Evolutionary conservation across 805 yeast species (phyloP).

Genomic region (Komagataella ulmi): DNA sequence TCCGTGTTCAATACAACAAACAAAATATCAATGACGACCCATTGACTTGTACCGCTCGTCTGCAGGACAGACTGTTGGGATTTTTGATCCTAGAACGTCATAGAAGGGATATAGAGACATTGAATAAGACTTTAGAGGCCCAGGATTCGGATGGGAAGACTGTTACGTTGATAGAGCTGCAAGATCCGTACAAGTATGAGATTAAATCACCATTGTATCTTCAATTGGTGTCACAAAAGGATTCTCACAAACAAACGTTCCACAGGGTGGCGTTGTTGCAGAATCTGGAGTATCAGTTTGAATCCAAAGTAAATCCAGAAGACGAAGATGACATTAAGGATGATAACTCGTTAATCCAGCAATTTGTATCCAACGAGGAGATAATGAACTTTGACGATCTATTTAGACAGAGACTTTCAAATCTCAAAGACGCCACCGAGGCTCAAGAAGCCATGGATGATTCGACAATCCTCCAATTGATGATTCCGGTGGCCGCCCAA

Average conservation of each 20-base stretch:
- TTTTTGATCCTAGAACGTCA: slow-evolving; percentile 22
- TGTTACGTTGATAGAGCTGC: slow-evolving; percentile 11
- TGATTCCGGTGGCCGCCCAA: slow-evolving; percentile 22
- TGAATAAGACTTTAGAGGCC: slow-evolving; percentile 10
- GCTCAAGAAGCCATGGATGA: slow-evolving; percentile 7
- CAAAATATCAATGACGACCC: slow-evolving; percentile 1
- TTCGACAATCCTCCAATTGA: slow-evolving; percentile 14
- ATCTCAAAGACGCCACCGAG: slow-evolving; percentile 1
- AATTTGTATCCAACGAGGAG: slow-evolving; percentile 14
- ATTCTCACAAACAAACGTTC: slow-evolving; percentile 13
- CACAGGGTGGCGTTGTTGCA: slow-evolving; percentile 19
- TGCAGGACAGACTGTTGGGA: slow-evolving; percentile 20
- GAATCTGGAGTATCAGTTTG: slow-evolving; percentile 21
- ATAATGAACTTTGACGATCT: slow-evolving; percentile 12
- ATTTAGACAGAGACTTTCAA: slow-evolving; percentile 3
- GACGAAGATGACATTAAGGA: slow-evolving; percentile 8
- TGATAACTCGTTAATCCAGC: slow-evolving; percentile 13
- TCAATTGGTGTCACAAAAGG: slow-evolving; percentile 9
- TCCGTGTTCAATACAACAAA: slow-evolving; percentile 9
- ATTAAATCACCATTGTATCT: slow-evolving; percentile 17
- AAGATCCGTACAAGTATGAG: slow-evolving; percentile 17
- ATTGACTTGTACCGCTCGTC: slow-evolving; percentile 2
- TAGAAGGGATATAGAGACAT: slow-evolving; percentile 11
- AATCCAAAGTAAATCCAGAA: slow-evolving; percentile 7
- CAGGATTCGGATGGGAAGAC: slow-evolving; percentile 6